Evolutionary conservation across 805 yeast species (phyloP), one percentile per base, ranked within the genome.

Genomic region (Candida orba): DNA sequence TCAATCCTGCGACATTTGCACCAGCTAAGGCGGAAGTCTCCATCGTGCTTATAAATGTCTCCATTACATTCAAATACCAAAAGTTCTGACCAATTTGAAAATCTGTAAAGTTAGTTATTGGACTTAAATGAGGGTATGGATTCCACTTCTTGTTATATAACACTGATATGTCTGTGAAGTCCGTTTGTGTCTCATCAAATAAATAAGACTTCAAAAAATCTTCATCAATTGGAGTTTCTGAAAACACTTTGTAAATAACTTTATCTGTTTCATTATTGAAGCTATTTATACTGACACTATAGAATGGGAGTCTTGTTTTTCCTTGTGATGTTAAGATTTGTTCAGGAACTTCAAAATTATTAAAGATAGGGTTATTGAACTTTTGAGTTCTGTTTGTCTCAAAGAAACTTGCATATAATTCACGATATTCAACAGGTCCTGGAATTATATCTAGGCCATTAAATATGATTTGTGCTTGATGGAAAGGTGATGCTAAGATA

Each of bases 11-110:
- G 23, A 69, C 73, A 43, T 67, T 67, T 17, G 75, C 75, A 22
- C 78, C 78, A 2, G 73, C 68, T 25, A 74, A 51, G 1, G 76
- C 70, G 13, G 70, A 60, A 0, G 79, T 72, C 48, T 74, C 79
- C 78, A 74, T 71, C 0, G 78, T 74, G 43, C 75, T 69, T 41
- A 72, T 63, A 36, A 74, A 66, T 8, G 63, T 55, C 47, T 74
- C 79, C 58, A 74, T 71, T 2, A 65, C 59, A 47, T 69, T 71
- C 47, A 71, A 51, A 44, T 71, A 72, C 68, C 69, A 73, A 9
- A 72, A 46, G 1, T 62, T 63, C 4, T 47, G 51, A 7, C 51
- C 63, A 4, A 69, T 39, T 24, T 59, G 52, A 34, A 69, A 63
- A 18, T 49, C 51, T 13, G 56, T 55, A 38, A 67, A 64, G 4